phyloP scores from a whole-genome alignment of 148 eudicot genomes.

The Cornus controversa region DNA sequence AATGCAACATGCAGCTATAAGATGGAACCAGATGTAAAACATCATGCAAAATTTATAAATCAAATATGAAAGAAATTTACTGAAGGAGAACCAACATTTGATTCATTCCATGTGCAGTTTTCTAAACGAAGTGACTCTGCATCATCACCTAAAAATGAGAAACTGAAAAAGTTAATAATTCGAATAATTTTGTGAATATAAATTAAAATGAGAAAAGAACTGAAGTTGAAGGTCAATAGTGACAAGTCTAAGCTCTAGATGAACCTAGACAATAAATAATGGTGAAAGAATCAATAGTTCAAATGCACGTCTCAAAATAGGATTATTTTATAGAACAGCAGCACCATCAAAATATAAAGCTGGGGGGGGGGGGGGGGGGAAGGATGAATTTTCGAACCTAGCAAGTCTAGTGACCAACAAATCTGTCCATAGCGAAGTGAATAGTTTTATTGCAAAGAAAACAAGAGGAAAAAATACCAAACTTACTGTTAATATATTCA shows the following conservation, averaged over 20 bases:
- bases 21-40: constrained; percentile 5
- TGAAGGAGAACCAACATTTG: constrained; percentile 33
- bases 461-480: neutral
- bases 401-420: neutral
- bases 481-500: no score
- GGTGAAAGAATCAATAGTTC: neutral
- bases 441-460: neutral
- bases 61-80: neutral
- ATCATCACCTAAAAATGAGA: constrained; percentile 30
- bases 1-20: constrained; percentile 17
- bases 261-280: constrained; percentile 5
- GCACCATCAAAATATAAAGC: neutral
- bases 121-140: constrained; percentile 36
- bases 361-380: neutral
- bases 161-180: neutral
- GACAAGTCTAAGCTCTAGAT: constrained; percentile 1
- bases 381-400: neutral
- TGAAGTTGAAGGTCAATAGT: neutral
- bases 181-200: neutral
- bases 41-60: neutral
- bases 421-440: neutral
- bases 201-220: neutral
- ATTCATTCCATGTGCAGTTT: constrained; percentile 43
- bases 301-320: neutral
- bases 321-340: neutral